phyloP scores from a whole-genome alignment of 139 green algal genomes.

The Bryopsis sp. region DNA sequence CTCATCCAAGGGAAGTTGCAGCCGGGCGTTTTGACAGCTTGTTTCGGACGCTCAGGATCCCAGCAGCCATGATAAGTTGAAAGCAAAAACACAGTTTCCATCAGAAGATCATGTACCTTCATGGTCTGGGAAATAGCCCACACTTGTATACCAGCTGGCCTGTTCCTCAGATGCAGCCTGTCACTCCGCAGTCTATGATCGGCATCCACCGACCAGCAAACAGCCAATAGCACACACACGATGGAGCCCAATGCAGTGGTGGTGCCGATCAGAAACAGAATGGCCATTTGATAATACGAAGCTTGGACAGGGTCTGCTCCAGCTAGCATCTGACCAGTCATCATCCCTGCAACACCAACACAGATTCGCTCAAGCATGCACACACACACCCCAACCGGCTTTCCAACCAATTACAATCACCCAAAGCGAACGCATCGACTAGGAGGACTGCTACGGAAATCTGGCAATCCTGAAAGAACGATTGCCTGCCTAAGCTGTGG shows the following conservation, averaged over 20 bases:
- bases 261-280: conserved; percentile 61
- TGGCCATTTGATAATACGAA: conserved; percentile 66
- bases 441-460: no score
- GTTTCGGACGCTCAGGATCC: no score
- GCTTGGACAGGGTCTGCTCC: conserved; percentile 49
- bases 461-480: no score
- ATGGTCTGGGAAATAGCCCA: conserved; percentile 16
- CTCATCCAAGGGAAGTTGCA: no score
- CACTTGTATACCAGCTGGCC: conserved; percentile 16
- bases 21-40: no score
- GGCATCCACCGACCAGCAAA: conserved; percentile 6
- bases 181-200: conserved; percentile 15
- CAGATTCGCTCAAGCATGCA: background rate
- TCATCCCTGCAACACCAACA: conserved; percentile 40
- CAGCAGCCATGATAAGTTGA: background rate
- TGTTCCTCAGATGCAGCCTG: conserved; percentile 2
- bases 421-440: no score
- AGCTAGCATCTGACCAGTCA: conserved; percentile 76
- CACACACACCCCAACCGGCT: background rate
- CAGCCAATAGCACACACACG: conserved; percentile 5
- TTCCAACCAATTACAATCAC: no score
- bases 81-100: background rate
- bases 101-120: background rate
- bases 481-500: no score
- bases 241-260: conserved; percentile 16